Evolutionary conservation across 2,329 filamentous ascomycete genomes (phyloP), one percentile per base, ranked within the genome.

Genomic region (Microsporum ferrugineum): DNA sequence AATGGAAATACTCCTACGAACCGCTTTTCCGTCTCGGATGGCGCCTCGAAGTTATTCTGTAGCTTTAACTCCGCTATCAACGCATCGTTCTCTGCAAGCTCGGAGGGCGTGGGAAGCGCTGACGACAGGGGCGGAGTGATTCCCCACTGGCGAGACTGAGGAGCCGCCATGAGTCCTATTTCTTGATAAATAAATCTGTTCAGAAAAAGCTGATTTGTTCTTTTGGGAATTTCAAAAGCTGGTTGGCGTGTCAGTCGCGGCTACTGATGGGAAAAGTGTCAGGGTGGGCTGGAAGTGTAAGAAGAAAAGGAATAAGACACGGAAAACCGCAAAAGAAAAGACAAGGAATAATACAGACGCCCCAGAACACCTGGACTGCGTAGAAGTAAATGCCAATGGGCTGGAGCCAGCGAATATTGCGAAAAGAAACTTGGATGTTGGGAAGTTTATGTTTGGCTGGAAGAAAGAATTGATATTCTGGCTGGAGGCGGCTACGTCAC

Each of bases 21-120:
- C 89, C 91, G 87, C 73, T 88, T 90, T 64, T 89, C 82, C 2
- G 89, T 95, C 71, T 95, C 94, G 49, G 88, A 81, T 12, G 85
- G 82, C 59, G 84, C 84, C 75, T 97, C 94, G 69, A 96, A 99
- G 59, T 94, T 96, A 75, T 95, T 92, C 75, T 96, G 89, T 45
- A 81, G 81, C 72, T 90, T 90, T 63, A 99, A 78, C 75, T 96
- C 91, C 61, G 88, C 84, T 61, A 96, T 82, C 51, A 99, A 82
- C 61, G 86, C 80, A 66, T 90, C 86, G 68, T 89, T 95, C 58
- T 88, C 83, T 65, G 86, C 81, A 61, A 87, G 83, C 73, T 99
- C 92, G 41, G 82, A 78, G 60, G 87, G 82, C 0, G 88, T 94
- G 3, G 94, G 94, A 29, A 91, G 80, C 27, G 81, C 79, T 10